Conservation (phyloP, 2,329 filamentous ascomycete species). For the Chaetomiaceae sp. region DNA sequence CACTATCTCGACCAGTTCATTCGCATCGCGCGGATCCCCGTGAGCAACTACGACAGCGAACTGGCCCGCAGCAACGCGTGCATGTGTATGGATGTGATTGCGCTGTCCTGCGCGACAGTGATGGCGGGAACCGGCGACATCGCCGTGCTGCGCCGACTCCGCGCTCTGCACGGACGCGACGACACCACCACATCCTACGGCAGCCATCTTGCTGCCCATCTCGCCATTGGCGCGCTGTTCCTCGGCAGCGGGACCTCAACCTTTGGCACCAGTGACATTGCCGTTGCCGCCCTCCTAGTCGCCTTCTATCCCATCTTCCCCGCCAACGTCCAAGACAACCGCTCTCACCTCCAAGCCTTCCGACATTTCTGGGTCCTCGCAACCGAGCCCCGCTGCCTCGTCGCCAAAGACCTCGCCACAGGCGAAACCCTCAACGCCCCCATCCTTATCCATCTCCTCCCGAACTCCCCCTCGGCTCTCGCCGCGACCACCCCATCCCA, state of each 20-base stretch:
- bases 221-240: slow-evolving; percentile 87
- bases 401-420: slow-evolving; percentile 82
- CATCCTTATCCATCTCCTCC: slow-evolving; percentile 59
- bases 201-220: slow-evolving; percentile 86
- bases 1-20: slow-evolving; percentile 84
- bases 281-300: slow-evolving; percentile 78
- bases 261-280: slow-evolving; percentile 81
- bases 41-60: slow-evolving; percentile 70
- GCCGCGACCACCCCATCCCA: slow-evolving; percentile 35
- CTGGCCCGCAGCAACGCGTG: slow-evolving; percentile 76
- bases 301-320: slow-evolving; percentile 95
- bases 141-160: slow-evolving; percentile 74
- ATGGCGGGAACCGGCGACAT: slow-evolving; percentile 97
- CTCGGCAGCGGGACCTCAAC: slow-evolving; percentile 89
- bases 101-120: slow-evolving; percentile 75
- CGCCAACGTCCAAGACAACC: slow-evolving; percentile 83
- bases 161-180: slow-evolving; percentile 81
- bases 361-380: slow-evolving; percentile 96
- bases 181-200: slow-evolving; percentile 84
- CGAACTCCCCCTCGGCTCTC: slow-evolving; percentile 33
- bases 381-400: slow-evolving; percentile 80
- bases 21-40: slow-evolving; percentile 61
- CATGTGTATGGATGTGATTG: slow-evolving; percentile 86
- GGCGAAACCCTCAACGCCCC: slow-evolving; percentile 72
- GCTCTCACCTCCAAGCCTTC: slow-evolving; percentile 91